phyloP scores from a whole-genome alignment of 768 basidiomycete genomes.

The Calocera viscosa region DNA sequence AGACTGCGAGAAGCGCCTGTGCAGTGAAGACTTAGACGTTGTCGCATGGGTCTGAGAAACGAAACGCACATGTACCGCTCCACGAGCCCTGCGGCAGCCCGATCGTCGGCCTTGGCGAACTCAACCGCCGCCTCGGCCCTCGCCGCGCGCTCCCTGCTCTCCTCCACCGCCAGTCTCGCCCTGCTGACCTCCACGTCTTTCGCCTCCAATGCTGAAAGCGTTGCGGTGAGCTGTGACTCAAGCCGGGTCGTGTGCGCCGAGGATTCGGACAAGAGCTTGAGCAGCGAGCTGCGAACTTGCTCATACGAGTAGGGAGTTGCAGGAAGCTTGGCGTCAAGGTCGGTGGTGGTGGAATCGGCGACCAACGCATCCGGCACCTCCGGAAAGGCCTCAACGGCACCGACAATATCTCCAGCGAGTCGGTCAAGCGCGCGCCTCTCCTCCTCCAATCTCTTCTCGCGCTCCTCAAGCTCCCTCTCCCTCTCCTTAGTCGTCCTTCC shows the following conservation, averaged over 20 bases:
- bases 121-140: neutral
- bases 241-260: neutral
- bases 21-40: neutral
- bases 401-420: neutral
- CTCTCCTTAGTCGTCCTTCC: neutral
- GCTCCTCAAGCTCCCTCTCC: neutral
- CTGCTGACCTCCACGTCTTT: neutral
- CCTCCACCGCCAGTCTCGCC: neutral
- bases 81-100: neutral
- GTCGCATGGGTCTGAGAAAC: neutral
- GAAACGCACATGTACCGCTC: neutral
- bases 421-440: neutral
- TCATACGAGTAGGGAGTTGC: neutral
- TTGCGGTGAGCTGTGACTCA: neutral
- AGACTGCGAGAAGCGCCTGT: slow-evolving; percentile 72
- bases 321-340: neutral
- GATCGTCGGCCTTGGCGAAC: neutral
- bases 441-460: neutral
- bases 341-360: neutral
- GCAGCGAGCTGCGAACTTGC: neutral
- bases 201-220: neutral
- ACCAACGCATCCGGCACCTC: neutral
- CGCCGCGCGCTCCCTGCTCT: neutral
- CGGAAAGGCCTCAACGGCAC: neutral
- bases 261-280: neutral